Conservation (phyloP, 169 alveolate species). For the Toxoplasma gondii region DNA sequence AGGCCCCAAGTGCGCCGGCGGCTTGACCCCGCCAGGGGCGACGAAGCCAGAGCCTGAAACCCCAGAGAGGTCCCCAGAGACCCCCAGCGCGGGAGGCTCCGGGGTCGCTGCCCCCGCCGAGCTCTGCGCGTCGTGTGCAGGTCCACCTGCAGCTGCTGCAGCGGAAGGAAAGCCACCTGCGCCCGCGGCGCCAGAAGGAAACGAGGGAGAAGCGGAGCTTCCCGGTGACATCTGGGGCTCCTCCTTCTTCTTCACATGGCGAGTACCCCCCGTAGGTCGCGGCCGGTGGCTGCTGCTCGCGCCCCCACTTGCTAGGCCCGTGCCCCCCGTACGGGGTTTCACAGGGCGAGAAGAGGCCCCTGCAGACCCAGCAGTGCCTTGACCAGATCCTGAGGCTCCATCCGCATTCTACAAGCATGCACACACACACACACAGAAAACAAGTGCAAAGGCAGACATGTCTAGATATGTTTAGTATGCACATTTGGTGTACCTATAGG, state of each 20-base stretch:
- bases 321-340: neutral
- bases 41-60: neutral
- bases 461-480: too few species aligned
- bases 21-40: neutral
- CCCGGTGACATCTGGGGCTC: neutral
- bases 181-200: neutral
- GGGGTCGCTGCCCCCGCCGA: neutral
- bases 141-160: neutral
- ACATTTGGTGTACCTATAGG: neutral
- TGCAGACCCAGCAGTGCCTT: neutral
- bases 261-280: neutral
- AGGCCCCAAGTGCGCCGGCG: neutral
- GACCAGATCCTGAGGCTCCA: neutral
- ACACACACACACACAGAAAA: too few species aligned
- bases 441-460: neutral
- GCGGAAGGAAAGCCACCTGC: neutral
- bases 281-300: conserved; percentile 7
- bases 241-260: conserved; percentile 22
- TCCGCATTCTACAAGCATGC: neutral
- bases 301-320: neutral
- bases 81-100: neutral
- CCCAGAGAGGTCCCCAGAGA: neutral
- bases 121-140: neutral
- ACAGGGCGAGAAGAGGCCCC: neutral
- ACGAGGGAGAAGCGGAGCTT: neutral